These are phyloP conservation scores for Filobasidium floriforme DNA, from an alignment of 768 basidiomycete species.

Conservation along the genomic window DNA sequence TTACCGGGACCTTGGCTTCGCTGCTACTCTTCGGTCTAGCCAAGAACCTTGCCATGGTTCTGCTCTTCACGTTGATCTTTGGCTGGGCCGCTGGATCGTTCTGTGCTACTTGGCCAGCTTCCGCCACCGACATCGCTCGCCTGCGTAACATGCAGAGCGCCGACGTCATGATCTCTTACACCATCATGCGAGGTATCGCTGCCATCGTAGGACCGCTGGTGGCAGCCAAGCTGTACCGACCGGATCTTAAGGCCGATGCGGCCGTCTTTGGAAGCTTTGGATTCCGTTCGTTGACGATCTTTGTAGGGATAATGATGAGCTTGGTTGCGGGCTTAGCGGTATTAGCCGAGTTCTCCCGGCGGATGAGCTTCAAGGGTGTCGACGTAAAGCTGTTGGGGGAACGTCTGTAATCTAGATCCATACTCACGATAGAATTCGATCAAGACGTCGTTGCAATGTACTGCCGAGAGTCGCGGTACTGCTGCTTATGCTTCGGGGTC, in stretches of 20 bases:
- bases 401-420: neutral
- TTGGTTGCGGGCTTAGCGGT: neutral
- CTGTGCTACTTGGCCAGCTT: constrained; percentile 1
- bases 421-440: too few species aligned
- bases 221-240: constrained; percentile 3
- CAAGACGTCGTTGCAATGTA: too few species aligned
- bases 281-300: neutral
- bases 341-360: neutral
- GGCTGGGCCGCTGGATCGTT: constrained; percentile 3
- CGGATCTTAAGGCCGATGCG: neutral
- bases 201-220: constrained; percentile 4
- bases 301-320: neutral
- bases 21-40: constrained; percentile 6
- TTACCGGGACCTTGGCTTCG: constrained; percentile 1
- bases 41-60: neutral
- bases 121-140: neutral
- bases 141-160: neutral
- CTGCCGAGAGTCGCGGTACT: too few species aligned
- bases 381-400: neutral
- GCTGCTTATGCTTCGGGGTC: too few species aligned
- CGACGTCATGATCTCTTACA: neutral
- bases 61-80: constrained; percentile 7
- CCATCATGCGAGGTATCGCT: neutral
- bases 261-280: neutral
- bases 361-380: constrained; percentile 1